phyloP scores from a whole-genome alignment of 2,329 filamentous ascomycete genomes.

The Orbilia oligospora region DNA sequence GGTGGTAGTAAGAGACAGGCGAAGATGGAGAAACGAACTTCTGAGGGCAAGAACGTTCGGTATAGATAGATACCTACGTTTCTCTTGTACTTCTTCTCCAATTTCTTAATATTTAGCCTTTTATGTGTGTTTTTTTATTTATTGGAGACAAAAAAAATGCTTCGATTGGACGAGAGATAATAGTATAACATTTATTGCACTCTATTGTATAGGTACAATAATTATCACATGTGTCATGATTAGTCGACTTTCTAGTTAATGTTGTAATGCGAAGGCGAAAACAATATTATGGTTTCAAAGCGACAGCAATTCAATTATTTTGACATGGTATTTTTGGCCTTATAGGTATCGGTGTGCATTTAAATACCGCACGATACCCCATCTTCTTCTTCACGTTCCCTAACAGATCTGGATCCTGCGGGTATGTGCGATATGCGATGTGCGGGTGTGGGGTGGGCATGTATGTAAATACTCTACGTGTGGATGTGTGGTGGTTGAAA shows the following conservation, averaged over 20 bases:
- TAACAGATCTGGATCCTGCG: neutral
- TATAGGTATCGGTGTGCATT: neutral
- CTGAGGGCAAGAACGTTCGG: conserved; percentile 51
- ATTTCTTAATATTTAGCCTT: too few species aligned
- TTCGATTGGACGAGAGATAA: too few species aligned
- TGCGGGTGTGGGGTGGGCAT: neutral
- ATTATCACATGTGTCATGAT: neutral
- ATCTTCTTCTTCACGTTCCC: neutral
- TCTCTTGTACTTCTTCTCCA: neutral
- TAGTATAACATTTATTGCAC: neutral
- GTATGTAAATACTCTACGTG: too few species aligned
- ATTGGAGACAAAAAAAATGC: too few species aligned
- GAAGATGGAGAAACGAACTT: conserved; percentile 70
- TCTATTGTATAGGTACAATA: conserved; percentile 2
- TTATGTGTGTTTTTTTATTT: neutral
- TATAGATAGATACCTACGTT: conserved; percentile 36
- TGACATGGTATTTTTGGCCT: neutral
- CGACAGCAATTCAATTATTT: neutral
- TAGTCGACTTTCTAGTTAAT: too few species aligned
- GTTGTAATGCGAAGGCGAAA: neutral
- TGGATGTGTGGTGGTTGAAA: too few species aligned
- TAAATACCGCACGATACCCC: neutral
- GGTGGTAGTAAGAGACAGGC: conserved; percentile 71
- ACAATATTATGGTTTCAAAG: neutral
- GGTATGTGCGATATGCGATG: neutral